phyloP scores from a whole-genome alignment of 1,284 basidiomycete genomes.

The Xerocomus nothofagi region DNA sequence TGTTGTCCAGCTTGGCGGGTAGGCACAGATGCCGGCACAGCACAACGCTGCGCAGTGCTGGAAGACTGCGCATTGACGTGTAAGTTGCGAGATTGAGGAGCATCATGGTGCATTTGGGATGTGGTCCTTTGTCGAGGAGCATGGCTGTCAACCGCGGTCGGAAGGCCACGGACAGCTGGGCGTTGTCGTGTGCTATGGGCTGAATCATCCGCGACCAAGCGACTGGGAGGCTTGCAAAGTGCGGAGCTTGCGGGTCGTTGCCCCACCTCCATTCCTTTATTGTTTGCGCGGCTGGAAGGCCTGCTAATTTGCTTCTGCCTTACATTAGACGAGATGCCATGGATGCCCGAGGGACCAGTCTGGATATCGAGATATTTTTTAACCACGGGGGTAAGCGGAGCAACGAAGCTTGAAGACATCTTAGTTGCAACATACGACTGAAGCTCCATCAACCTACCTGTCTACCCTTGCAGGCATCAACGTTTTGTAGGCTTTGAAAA shows the following conservation, averaged over 20 bases:
- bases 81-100: slow-evolving; percentile 19
- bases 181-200: slow-evolving; percentile 10
- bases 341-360: slow-evolving; percentile 15
- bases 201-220: slow-evolving; percentile 1
- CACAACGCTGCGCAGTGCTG: slow-evolving; percentile 21
- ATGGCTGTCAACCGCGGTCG: slow-evolving; percentile 5
- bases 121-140: slow-evolving; percentile 18
- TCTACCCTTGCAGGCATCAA: slow-evolving; percentile 67
- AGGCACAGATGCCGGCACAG: slow-evolving; percentile 14
- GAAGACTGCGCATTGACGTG: slow-evolving; percentile 24
- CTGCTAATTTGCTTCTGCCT: slow-evolving; percentile 27
- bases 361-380: slow-evolving; percentile 77
- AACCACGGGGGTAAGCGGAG: slow-evolving; percentile 72
- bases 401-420: slow-evolving; percentile 55
- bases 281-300: slow-evolving; percentile 25
- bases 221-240: slow-evolving; percentile 15
- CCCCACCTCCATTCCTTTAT: slow-evolving; percentile 11
- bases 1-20: slow-evolving; percentile 14
- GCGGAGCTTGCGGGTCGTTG: slow-evolving; percentile 11
- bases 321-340: background rate
- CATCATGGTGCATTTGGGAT: slow-evolving; percentile 23
- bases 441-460: slow-evolving; percentile 46
- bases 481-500: slow-evolving; percentile 75
- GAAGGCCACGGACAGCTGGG: background rate
- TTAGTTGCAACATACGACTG: slow-evolving; percentile 4